Percentiles rank a stretch among this genome's conserved stretches.
Conservation (phyloP, 2,329 filamentous ascomycete genomes). For the Aspergillus sp. region DNA sequence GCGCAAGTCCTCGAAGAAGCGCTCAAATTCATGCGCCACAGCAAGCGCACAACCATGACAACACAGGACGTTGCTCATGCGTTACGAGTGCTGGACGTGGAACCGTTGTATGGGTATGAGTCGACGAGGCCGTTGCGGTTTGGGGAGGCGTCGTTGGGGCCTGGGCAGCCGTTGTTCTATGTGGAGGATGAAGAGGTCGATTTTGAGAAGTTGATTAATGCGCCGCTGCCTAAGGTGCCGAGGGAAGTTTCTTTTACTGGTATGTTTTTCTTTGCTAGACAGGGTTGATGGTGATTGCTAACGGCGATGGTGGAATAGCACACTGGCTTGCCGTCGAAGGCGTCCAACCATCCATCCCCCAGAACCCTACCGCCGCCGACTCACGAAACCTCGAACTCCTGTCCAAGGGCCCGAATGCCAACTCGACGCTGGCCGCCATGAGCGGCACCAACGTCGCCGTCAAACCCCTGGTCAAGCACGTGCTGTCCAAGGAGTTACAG, state of each 20-base stretch:
- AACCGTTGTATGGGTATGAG: slow-evolving; percentile 94
- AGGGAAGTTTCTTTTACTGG: slow-evolving; percentile 87
- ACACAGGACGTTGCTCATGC: slow-evolving; percentile 87
- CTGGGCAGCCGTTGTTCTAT: slow-evolving; percentile 91
- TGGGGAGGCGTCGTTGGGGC: slow-evolving; percentile 87
- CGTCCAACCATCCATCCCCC: slow-evolving; percentile 90
- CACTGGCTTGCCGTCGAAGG: slow-evolving; percentile 98
- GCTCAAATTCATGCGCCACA: slow-evolving; percentile 91
- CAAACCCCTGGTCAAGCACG: slow-evolving; percentile 90
- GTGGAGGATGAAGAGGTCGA: slow-evolving; percentile 98
- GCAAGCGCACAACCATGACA: slow-evolving; percentile 75
- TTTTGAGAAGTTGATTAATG: slow-evolving; percentile 98
- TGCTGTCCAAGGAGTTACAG: slow-evolving; percentile 90
- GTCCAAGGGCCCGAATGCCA: slow-evolving; percentile 83
- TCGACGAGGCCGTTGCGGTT: slow-evolving; percentile 82
- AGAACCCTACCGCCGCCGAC: slow-evolving; percentile 86
- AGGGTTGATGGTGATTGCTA: neutral
- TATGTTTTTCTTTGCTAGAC: too few relatives aligned
- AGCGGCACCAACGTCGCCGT: slow-evolving; percentile 74
- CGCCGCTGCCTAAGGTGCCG: slow-evolving; percentile 87
- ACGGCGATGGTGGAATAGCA: slow-evolving; percentile 45
- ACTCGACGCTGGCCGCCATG: slow-evolving; percentile 74
- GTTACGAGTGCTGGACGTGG: slow-evolving; percentile 77
- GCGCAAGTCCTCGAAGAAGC: slow-evolving; percentile 90
- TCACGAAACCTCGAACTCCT: slow-evolving; percentile 76